A percentile compares a stretch with the other conserved stretches of the same genome.
Evolutionary conservation across 1,284 basidiomycete species (phyloP).

Genomic region (Microbotryum intermedium): DNA sequence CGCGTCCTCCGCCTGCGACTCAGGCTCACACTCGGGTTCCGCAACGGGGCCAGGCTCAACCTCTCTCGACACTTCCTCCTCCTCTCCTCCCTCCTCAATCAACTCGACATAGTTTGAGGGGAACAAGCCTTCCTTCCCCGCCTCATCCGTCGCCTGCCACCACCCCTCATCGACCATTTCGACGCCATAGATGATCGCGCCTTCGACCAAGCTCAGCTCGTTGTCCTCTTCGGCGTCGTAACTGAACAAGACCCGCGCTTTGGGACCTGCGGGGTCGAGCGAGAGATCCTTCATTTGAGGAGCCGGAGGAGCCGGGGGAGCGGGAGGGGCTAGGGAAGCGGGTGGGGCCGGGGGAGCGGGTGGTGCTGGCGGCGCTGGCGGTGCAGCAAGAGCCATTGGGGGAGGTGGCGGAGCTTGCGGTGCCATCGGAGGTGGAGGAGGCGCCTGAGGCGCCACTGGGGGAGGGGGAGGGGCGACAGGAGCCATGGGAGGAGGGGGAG

Average conservation of each 20-base stretch:
- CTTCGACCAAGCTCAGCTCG: conserved; percentile 69
- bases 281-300: background rate
- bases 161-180: conserved; percentile 71
- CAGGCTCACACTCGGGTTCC: conserved; percentile 39
- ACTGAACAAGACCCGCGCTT: conserved; percentile 56
- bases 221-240: conserved; percentile 78
- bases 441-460: conserved; percentile 6
- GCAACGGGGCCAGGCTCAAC: conserved; percentile 39
- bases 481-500: conserved; percentile 30
- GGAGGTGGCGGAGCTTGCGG: conserved; percentile 45
- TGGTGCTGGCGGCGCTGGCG: conserved; percentile 9
- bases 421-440: conserved; percentile 39
- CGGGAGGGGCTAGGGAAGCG: background rate
- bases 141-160: conserved; percentile 67
- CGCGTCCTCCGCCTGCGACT: conserved; percentile 32
- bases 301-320: background rate
- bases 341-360: conserved; percentile 2
- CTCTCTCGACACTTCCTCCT: conserved; percentile 29
- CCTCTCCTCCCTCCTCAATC: conserved; percentile 44
- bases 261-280: conserved; percentile 1
- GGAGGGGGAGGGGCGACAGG: conserved; percentile 8
- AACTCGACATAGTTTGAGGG: conserved; percentile 77
- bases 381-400: conserved; percentile 33
- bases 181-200: conserved; percentile 69
- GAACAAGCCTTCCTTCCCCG: conserved; percentile 63